phyloP scores from a whole-genome alignment of 2,329 filamentous ascomycete species.

The Apiospora hydei region DNA sequence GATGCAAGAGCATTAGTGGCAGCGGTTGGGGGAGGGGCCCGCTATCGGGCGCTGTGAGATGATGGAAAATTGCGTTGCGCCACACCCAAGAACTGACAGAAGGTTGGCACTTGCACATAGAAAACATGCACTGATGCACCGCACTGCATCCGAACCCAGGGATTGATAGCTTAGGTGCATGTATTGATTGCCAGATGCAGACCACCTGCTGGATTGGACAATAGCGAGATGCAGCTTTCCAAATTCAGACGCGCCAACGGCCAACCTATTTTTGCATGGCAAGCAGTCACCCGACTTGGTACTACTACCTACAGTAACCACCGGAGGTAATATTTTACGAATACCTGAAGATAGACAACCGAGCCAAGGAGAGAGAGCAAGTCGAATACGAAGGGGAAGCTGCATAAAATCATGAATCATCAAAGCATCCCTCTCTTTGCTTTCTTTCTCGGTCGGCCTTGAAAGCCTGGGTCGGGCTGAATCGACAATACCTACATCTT shows the following conservation, averaged over 20 bases:
- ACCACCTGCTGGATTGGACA: neutral
- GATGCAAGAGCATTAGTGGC: neutral
- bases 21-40: neutral
- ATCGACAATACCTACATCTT: no score
- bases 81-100: neutral
- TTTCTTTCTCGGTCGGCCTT: no score
- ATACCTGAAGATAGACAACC: no score
- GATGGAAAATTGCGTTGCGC: conserved; percentile 1
- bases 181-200: neutral
- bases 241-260: neutral
- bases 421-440: no score
- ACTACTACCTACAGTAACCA: no score
- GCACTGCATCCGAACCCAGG: neutral
- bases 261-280: neutral
- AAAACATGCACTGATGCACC: neutral
- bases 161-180: neutral
- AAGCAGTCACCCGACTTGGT: neutral
- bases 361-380: no score
- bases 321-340: no score
- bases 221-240: neutral
- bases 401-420: no score
- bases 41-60: neutral
- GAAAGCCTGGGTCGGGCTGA: no score
- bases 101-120: neutral
- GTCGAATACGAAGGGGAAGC: no score